These are phyloP conservation scores for Microcyclosporella mali DNA, from an alignment of 2,329 filamentous ascomycete genomes.

Conservation along the genomic window DNA sequence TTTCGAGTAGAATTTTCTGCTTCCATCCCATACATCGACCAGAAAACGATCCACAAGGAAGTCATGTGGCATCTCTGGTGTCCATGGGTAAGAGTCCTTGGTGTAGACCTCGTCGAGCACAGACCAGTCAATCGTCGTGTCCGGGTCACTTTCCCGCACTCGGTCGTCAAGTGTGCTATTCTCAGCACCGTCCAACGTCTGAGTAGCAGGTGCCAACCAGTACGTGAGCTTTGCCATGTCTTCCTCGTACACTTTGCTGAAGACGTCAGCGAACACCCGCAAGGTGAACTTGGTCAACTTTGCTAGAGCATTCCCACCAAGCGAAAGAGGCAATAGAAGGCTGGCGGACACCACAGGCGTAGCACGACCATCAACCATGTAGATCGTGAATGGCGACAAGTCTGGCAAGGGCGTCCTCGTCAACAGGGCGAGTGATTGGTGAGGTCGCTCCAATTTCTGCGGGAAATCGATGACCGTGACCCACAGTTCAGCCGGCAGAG, in stretches of 20 bases:
- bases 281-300: constrained; percentile 67
- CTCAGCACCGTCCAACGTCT: neutral
- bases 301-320: constrained; percentile 43
- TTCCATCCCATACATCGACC: constrained; percentile 52
- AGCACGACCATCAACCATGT: constrained; percentile 57
- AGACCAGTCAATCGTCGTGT: constrained; percentile 55
- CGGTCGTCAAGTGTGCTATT: neutral
- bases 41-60: constrained; percentile 47
- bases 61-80: constrained; percentile 33
- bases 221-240: constrained; percentile 65
- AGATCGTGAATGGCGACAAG: constrained; percentile 65
- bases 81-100: constrained; percentile 43
- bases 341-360: constrained; percentile 51
- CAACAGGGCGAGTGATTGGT: constrained; percentile 63
- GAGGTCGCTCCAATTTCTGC: constrained; percentile 51
- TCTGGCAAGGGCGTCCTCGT: constrained; percentile 60
- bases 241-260: constrained; percentile 76
- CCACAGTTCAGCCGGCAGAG: constrained; percentile 51
- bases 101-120: constrained; percentile 41
- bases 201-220: constrained; percentile 61
- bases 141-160: constrained; percentile 3
- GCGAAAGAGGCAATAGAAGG: constrained; percentile 39
- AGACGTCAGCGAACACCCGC: constrained; percentile 72
- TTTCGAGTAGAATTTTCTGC: constrained; percentile 52
- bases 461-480: constrained; percentile 58